Percentiles rank a stretch among this genome's conserved stretches.
These are phyloP conservation scores for Alternaria triticina DNA, from an alignment of 2,329 filamentous ascomycete genomes.

Conservation along the genomic window DNA sequence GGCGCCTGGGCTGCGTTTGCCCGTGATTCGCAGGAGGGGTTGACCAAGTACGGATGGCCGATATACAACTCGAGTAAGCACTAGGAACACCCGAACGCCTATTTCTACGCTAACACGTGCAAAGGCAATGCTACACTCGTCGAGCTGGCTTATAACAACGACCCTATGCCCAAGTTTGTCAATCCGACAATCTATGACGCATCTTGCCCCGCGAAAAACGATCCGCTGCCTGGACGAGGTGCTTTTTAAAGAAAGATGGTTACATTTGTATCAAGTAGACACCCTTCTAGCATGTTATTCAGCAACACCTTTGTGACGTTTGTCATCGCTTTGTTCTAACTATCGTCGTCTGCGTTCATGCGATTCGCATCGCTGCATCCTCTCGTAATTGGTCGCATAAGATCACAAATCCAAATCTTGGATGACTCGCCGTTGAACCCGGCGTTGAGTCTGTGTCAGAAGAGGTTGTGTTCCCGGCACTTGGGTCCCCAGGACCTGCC, in stretches of 20 bases:
- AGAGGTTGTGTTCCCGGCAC: background rate
- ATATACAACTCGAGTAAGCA: conserved; percentile 22
- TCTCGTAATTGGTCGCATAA: background rate
- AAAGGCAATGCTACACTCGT: conserved; percentile 27
- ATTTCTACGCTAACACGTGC: background rate
- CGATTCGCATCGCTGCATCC: background rate
- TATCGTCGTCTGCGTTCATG: background rate
- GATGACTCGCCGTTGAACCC: background rate
- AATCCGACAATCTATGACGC: conserved; percentile 26
- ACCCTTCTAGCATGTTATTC: background rate
- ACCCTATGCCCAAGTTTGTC: conserved; percentile 22
- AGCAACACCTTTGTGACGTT: background rate
- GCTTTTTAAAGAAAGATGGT: conserved; percentile 21
- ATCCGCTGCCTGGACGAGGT: conserved; percentile 31
- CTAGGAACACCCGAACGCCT: background rate
- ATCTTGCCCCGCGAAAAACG: conserved; percentile 29
- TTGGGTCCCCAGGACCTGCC: background rate
- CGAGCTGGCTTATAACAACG: conserved; percentile 29
- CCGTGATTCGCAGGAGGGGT: conserved; percentile 34
- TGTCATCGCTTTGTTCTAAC: background rate
- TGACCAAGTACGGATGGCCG: conserved; percentile 45
- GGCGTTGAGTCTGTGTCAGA: background rate
- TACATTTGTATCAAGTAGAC: background rate
- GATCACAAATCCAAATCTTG: background rate
- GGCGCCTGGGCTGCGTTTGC: conserved; percentile 46